phyloP scores from a whole-genome alignment of 495 filamentous ascomycete genomes.

The Aspergillus wentii region DNA sequence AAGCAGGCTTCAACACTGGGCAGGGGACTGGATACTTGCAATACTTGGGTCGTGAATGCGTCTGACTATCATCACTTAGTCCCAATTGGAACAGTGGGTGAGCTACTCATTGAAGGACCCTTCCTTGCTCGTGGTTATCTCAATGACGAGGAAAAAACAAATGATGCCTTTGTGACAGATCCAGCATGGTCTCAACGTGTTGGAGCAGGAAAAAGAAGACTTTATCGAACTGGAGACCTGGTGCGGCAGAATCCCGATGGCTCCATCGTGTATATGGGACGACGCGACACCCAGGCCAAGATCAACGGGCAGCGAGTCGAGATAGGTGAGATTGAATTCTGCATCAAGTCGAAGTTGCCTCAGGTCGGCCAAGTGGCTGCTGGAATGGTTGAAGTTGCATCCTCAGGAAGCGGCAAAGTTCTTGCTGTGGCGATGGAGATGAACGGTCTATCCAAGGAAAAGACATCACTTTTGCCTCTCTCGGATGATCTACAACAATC shows the following conservation, averaged over 20 bases:
- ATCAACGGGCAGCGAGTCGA: constrained; percentile 35
- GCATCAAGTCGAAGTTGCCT: constrained; percentile 12
- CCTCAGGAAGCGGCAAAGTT: no score
- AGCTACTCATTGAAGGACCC: constrained; percentile 37
- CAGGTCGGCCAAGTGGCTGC: no score
- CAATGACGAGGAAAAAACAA: constrained; percentile 31
- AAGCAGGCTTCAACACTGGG: no score
- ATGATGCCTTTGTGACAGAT: constrained; percentile 36
- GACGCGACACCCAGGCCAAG: constrained; percentile 57
- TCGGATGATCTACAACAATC: no score
- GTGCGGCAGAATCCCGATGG: constrained; percentile 64
- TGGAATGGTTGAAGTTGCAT: no score
- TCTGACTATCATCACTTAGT: constrained; percentile 21
- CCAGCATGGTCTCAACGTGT: constrained; percentile 25
- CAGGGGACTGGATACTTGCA: no score
- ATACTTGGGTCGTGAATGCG: constrained; percentile 30
- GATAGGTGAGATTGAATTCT: constrained; percentile 30
- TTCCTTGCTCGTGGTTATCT: constrained; percentile 36
- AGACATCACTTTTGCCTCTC: no score
- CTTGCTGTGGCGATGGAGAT: no score
- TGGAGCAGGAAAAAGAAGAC: not conserved
- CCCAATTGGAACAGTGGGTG: constrained; percentile 36
- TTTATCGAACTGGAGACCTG: constrained; percentile 72
- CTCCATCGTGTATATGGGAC: constrained; percentile 64
- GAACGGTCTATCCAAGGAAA: no score